phyloP scores from a whole-genome alignment of 192 early-diverging fungal genomes.

The Coemansia sp. region DNA sequence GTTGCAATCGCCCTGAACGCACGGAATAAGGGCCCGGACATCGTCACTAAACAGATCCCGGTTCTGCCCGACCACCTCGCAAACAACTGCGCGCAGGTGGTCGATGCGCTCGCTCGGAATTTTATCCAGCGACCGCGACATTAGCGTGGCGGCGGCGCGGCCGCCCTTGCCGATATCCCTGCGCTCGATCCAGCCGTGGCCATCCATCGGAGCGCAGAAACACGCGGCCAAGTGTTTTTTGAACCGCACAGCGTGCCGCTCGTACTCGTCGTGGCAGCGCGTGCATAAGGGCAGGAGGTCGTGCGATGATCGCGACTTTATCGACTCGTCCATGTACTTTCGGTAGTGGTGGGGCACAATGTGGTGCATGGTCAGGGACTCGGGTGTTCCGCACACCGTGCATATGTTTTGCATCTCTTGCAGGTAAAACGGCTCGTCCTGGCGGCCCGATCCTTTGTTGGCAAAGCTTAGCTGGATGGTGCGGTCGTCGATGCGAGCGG shows the following conservation, averaged over 20 bases:
- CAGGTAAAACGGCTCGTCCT: slow-evolving; percentile 40
- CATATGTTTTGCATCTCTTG: slow-evolving; percentile 51
- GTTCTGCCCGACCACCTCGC: background rate
- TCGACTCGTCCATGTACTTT: slow-evolving; percentile 25
- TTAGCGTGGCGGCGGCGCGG: slow-evolving; percentile 34
- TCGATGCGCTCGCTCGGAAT: slow-evolving; percentile 16
- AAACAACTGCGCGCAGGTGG: slow-evolving; percentile 2
- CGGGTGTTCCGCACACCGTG: slow-evolving; percentile 16
- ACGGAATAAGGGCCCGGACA: background rate
- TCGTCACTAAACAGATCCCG: slow-evolving; percentile 10
- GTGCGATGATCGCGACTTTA: slow-evolving; percentile 46
- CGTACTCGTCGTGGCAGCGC: slow-evolving; percentile 42
- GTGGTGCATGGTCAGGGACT: slow-evolving; percentile 41
- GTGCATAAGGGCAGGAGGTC: slow-evolving; percentile 46
- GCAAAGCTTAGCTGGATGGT: slow-evolving; percentile 50
- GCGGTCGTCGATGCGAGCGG: slow-evolving; percentile 19
- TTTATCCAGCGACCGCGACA: background rate
- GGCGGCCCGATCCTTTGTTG: slow-evolving; percentile 40
- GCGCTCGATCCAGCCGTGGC: slow-evolving; percentile 42
- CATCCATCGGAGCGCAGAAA: slow-evolving; percentile 39
- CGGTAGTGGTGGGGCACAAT: slow-evolving; percentile 48
- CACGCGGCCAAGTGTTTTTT: slow-evolving; percentile 35
- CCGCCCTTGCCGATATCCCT: slow-evolving; percentile 16
- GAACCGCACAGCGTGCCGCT: slow-evolving; percentile 21
- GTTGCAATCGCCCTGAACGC: background rate